Evolutionary conservation across 2,329 filamentous ascomycete genomes (phyloP).

Genomic region (Hymenoscyphus fructigenus): DNA sequence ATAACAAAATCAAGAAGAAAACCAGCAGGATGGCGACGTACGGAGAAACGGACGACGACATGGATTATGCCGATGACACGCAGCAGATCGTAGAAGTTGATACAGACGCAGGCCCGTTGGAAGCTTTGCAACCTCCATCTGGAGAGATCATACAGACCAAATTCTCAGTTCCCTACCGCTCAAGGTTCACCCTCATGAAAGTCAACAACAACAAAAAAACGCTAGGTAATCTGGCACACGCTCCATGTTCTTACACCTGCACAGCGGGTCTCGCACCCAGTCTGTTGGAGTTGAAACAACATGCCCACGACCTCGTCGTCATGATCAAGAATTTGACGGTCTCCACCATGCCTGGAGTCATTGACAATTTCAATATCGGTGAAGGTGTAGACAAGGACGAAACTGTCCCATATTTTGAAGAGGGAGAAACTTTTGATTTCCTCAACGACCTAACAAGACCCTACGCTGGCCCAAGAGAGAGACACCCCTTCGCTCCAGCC

Average conservation of each 20-base stretch:
- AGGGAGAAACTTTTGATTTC: slow-evolving; percentile 56
- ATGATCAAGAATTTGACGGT: slow-evolving; percentile 51
- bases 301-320: slow-evolving; percentile 55
- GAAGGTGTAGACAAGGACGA: too few species aligned
- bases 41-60: too few species aligned
- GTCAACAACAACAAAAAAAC: not conserved
- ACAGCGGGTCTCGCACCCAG: slow-evolving; percentile 52
- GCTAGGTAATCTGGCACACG: slow-evolving; percentile 40
- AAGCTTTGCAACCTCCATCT: not conserved
- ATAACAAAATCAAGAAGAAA: too few species aligned
- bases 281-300: slow-evolving; percentile 57
- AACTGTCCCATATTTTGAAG: slow-evolving; percentile 37
- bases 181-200: slow-evolving; percentile 18
- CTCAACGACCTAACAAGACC: slow-evolving; percentile 49
- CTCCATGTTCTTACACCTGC: slow-evolving; percentile 60
- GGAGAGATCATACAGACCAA: slow-evolving; percentile 4
- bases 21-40: too few species aligned
- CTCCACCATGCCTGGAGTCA: slow-evolving; percentile 34
- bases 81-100: too few species aligned
- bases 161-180: slow-evolving; percentile 21
- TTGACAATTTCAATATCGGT: slow-evolving; percentile 26
- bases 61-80: too few species aligned
- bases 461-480: slow-evolving; percentile 45
- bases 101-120: not conserved
- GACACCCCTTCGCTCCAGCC: not conserved